phyloP scores from a whole-genome alignment of 108 stramenopile species.

The Schizochytrium sp. region DNA sequence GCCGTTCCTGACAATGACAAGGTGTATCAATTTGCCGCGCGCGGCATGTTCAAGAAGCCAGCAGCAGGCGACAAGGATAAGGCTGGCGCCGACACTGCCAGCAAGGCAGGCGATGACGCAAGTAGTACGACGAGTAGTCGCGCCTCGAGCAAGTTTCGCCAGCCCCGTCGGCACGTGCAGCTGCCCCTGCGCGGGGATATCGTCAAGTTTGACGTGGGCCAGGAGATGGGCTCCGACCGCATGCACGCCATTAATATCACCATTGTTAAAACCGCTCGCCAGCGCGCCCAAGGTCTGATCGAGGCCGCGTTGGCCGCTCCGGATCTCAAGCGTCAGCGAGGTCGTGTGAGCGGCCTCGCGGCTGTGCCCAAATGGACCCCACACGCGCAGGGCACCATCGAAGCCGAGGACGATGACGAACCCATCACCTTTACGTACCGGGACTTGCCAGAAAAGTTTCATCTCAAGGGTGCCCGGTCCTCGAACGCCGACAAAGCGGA shows the following conservation, averaged over 20 bases:
- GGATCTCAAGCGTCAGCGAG: background rate
- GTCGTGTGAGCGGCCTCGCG: background rate
- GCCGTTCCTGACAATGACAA: background rate
- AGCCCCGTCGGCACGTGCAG: background rate
- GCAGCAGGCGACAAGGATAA: background rate
- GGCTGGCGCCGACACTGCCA: background rate
- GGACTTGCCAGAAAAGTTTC: background rate
- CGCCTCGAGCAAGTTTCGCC: background rate
- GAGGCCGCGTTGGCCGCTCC: background rate
- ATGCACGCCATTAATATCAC: background rate
- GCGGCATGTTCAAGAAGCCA: background rate
- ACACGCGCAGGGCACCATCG: background rate
- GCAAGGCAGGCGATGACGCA: background rate
- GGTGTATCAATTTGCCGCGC: background rate
- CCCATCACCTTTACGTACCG: background rate
- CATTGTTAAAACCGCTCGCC: background rate
- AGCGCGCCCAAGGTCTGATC: background rate
- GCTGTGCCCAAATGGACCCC: background rate
- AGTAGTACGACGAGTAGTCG: background rate
- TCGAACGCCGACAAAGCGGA: no score
- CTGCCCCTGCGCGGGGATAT: slow-evolving; percentile 4
- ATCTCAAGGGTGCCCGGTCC: background rate
- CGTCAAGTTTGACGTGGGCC: background rate
- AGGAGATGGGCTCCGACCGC: background rate
- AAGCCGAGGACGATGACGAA: background rate